Evolutionary conservation across 345 rosid species (phyloP).

Genomic region (Ailanthus altissimus): DNA sequence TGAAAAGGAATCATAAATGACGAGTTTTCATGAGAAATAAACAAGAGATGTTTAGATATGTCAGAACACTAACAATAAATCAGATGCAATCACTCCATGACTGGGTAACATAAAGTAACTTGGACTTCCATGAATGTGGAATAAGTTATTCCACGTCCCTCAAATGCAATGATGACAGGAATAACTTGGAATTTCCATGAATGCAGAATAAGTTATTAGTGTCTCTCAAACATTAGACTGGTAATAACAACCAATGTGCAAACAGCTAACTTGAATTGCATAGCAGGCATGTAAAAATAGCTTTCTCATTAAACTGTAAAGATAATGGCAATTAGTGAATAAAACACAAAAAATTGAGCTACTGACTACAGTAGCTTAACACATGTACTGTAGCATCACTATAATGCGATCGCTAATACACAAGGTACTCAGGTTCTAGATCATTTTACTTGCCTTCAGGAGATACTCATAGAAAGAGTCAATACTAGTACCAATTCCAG

Average conservation of each 20-base stretch:
- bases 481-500: conserved; percentile 98
- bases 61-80: neutral
- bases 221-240: neutral
- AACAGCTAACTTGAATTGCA: neutral
- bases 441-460: conserved; percentile 64
- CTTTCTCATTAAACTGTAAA: neutral
- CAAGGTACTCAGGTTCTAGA: conserved; percentile 11
- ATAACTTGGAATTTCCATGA: neutral
- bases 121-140: neutral
- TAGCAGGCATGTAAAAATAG: neutral
- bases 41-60: neutral
- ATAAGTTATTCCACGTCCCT: neutral
- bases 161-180: neutral
- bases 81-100: neutral
- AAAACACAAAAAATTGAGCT: neutral
- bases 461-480: conserved; percentile 98
- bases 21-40: neutral
- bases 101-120: neutral
- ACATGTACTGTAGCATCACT: neutral
- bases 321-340: neutral
- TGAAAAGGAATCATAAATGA: conserved; percentile 40
- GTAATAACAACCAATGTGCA: neutral
- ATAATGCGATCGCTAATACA: neutral
- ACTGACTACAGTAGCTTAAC: neutral
- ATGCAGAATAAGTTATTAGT: neutral